These are phyloP conservation scores for Solanum aculeatissimum DNA, from an alignment of 305 asterid species.

Conservation along the genomic window DNA sequence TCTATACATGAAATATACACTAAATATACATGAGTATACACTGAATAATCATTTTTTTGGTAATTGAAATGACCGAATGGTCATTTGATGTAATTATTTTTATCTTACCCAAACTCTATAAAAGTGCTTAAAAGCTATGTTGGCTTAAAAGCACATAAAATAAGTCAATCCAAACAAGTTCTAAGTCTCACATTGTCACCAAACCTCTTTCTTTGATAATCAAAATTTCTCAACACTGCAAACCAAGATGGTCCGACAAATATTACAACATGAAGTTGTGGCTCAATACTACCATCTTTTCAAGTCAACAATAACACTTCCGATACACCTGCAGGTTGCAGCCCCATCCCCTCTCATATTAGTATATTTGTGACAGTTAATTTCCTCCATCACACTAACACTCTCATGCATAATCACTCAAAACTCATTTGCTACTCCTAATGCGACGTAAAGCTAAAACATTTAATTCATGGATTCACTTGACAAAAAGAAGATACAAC, in stretches of 20 bases:
- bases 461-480: not conserved
- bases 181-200: not conserved
- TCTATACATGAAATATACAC: too few relatives aligned
- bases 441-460: not conserved
- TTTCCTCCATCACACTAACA: not conserved
- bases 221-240: not conserved
- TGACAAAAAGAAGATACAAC: not conserved
- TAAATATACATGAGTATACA: too few relatives aligned
- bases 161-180: not conserved
- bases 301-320: not conserved
- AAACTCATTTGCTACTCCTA: not conserved
- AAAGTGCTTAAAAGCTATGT: not conserved
- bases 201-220: not conserved
- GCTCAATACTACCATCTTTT: not conserved
- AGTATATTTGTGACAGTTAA: not conserved
- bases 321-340: not conserved
- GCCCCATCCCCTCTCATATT: not conserved
- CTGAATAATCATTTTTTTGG: too few relatives aligned
- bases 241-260: not conserved
- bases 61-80: too few relatives aligned
- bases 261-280: not conserved
- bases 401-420: not conserved
- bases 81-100: too few relatives aligned
- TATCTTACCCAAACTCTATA: not conserved
- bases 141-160: not conserved